Percentiles rank a stretch among this genome's conserved stretches.
These are phyloP conservation scores for Acanthamoeba quina DNA, from an alignment of 208 protist species.

Conservation along the genomic window DNA sequence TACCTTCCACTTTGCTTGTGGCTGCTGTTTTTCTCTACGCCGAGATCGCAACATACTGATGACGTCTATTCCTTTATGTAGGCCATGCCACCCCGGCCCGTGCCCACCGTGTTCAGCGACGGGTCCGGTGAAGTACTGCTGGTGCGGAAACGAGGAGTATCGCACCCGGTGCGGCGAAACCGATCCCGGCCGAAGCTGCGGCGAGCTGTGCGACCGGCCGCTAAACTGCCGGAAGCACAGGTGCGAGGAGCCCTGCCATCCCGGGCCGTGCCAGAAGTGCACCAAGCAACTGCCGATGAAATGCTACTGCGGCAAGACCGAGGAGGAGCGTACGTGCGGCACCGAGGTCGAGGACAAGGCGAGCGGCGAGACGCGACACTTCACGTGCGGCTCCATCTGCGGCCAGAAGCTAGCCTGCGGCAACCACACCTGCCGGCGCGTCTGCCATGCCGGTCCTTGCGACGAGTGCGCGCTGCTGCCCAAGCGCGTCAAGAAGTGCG, in stretches of 20 bases:
- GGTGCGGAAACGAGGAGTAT: conserved; percentile 79
- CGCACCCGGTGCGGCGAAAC: conserved; percentile 79
- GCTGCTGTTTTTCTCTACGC: background rate
- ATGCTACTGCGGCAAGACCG: conserved; percentile 94
- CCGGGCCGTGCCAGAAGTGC: conserved; percentile 93
- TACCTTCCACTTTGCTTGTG: background rate
- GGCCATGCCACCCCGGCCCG: conserved; percentile 84
- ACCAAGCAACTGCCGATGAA: conserved; percentile 82
- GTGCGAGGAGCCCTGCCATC: conserved; percentile 91
- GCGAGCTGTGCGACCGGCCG: conserved; percentile 73
- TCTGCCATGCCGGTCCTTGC: conserved; percentile 86
- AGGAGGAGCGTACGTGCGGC: conserved; percentile 88
- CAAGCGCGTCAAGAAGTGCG: conserved; percentile 65
- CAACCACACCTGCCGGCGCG: conserved; percentile 79
- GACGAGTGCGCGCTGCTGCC: conserved; percentile 78
- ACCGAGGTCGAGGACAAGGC: conserved; percentile 54
- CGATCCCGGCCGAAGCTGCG: conserved; percentile 79
- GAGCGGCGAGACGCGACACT: background rate
- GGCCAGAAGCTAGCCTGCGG: conserved; percentile 77
- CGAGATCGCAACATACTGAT: too few relatives aligned
- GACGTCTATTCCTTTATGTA: background rate
- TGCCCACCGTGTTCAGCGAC: conserved; percentile 80
- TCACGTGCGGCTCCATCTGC: conserved; percentile 87
- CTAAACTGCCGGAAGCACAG: conserved; percentile 86
- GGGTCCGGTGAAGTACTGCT: conserved; percentile 77